phyloP scores from a whole-genome alignment of 2,329 filamentous ascomycete species.

The Saccharata proteae region DNA sequence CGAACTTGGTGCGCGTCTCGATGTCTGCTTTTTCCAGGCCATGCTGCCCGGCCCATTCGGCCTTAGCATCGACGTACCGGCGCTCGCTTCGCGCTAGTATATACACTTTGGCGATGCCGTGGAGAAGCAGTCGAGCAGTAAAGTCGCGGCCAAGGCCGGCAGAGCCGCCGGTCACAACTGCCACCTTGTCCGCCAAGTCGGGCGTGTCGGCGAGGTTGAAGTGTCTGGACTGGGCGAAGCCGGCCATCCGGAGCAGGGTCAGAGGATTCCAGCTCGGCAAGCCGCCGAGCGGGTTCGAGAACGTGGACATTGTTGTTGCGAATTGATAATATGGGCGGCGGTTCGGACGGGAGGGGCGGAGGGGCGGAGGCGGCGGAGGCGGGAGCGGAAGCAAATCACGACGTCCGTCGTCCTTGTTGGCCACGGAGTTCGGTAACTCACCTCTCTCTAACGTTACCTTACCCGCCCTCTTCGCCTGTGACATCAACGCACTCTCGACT shows the following conservation, averaged over 20 bases:
- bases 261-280: slow-evolving; percentile 7
- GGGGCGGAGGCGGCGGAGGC: too few species aligned
- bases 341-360: neutral
- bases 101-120: slow-evolving; percentile 18
- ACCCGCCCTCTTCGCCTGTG: neutral
- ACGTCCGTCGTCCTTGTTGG: neutral
- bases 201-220: slow-evolving; percentile 19
- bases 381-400: neutral
- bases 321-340: neutral
- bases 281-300: slow-evolving; percentile 7
- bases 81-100: slow-evolving; percentile 16
- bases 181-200: slow-evolving; percentile 15
- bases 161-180: slow-evolving; percentile 21
- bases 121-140: slow-evolving; percentile 19
- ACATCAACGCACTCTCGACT: slow-evolving; percentile 1
- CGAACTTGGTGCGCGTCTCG: slow-evolving; percentile 13
- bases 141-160: slow-evolving; percentile 22
- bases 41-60: slow-evolving; percentile 13
- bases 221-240: slow-evolving; percentile 16
- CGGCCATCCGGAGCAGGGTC: slow-evolving; percentile 14
- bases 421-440: neutral
- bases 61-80: slow-evolving; percentile 14
- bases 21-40: slow-evolving; percentile 12
- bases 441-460: neutral
- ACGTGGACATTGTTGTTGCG: neutral